Evolutionary conservation across 2,329 filamentous ascomycete genomes (phyloP), one percentile per base, ranked within the genome.

Genomic region (Fulvia fulva): DNA sequence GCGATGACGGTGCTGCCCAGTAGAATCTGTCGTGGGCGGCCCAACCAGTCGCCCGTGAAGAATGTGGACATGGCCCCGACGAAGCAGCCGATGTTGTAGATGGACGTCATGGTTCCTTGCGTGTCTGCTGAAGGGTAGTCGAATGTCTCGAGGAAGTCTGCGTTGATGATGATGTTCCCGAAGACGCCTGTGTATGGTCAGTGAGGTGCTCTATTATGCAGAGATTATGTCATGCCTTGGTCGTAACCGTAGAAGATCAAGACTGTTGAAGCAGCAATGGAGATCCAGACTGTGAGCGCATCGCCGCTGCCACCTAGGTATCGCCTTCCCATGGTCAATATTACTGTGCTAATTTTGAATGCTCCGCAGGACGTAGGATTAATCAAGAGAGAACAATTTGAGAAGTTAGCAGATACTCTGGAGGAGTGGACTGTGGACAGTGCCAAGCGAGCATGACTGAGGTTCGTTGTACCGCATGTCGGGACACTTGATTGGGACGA

Each of bases 291-390:
- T 0, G 79, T 81, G n/a, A 82, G 71, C 26, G 72, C 68, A 59
- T 79, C 74, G 30, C 80, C 80, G 44, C 78, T 80, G 32, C 79
- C 79, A 60, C 79, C 80, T 51, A 81, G 75, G 59, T 81, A 82
- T 64, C 75, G 77, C 46, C 75, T 75, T 28, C 74, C 74, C 76
- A 82, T 76, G 23, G 34, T 55, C 16, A 34, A 52, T 21, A 11
- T 30, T 28, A 9, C n/a, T n/a, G n/a, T n/a, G n/a, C n/a, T n/a
- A n/a, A n/a, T n/a, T n/a, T n/a, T n/a, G n/a, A n/a, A n/a, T n/a
- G n/a, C n/a, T n/a, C n/a, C n/a, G n/a, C n/a, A n/a, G n/a, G n/a
- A n/a, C n/a, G n/a, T n/a, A n/a, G n/a, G n/a, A n/a, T n/a, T n/a
- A n/a, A n/a, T n/a, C n/a, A n/a, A n/a, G n/a, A n/a, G n/a, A n/a